Conservation (phyloP, 176 grass and related monocot species). For the Avena insularis region DNA sequence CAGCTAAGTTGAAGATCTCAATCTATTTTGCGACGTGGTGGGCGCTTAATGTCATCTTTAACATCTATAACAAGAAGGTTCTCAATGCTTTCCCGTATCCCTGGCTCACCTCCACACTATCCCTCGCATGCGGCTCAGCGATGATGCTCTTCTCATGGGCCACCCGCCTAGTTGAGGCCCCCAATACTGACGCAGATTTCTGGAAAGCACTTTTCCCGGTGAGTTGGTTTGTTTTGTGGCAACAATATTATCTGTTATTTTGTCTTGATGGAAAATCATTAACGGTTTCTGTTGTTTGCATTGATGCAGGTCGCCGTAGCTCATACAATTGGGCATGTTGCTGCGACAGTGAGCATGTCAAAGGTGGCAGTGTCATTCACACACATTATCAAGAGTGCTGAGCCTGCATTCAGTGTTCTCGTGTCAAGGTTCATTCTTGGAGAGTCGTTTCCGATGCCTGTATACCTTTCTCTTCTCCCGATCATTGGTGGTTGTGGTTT, state of each 20-base stretch:
- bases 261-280: slow-evolving; percentile 34
- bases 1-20: slow-evolving; percentile 77
- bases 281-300: slow-evolving; percentile 34
- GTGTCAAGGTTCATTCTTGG: slow-evolving; percentile 84
- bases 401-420: slow-evolving; percentile 94
- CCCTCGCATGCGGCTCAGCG: slow-evolving; percentile 65
- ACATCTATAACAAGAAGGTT: slow-evolving; percentile 99
- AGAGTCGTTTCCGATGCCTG: slow-evolving; percentile 75
- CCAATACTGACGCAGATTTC: slow-evolving; percentile 81
- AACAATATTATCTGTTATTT: slow-evolving; percentile 10
- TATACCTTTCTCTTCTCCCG: slow-evolving; percentile 88
- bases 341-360: slow-evolving; percentile 93
- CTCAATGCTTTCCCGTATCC: slow-evolving; percentile 94
- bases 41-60: slow-evolving; percentile 96
- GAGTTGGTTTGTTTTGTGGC: slow-evolving; percentile 30
- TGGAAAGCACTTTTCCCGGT: slow-evolving; percentile 93
- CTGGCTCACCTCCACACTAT: slow-evolving; percentile 91
- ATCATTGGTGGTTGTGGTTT: slow-evolving; percentile 92
- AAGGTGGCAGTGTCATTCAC: slow-evolving; percentile 98
- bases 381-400: slow-evolving; percentile 95
- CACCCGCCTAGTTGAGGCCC: slow-evolving; percentile 69
- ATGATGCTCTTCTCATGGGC: slow-evolving; percentile 96
- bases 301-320: slow-evolving; percentile 79
- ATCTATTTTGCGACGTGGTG: slow-evolving; percentile 96
- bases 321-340: slow-evolving; percentile 92